Conservation (phyloP, 169 alveolate species). For the Plasmodium sp. region DNA sequence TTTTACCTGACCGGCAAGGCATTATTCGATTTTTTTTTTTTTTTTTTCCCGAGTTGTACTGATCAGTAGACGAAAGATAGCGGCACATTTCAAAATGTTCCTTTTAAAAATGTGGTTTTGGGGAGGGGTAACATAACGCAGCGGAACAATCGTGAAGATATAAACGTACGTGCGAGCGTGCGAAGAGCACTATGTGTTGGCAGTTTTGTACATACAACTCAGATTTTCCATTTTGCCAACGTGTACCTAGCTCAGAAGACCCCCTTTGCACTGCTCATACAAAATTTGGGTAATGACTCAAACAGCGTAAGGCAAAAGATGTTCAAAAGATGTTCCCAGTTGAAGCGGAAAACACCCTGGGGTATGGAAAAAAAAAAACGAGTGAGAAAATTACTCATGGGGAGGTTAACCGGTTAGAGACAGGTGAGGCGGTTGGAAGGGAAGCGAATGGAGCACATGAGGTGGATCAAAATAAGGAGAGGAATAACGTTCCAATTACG, state of each 20-base stretch:
- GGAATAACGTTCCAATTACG: neutral
- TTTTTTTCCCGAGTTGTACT: neutral
- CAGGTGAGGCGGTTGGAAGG: neutral
- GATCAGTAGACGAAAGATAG: neutral
- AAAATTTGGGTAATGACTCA: neutral
- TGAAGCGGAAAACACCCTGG: conserved; percentile 24
- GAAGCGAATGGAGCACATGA: neutral
- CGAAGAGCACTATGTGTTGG: neutral
- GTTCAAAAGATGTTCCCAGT: conserved; percentile 13
- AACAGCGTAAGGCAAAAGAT: neutral
- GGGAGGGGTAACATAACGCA: neutral
- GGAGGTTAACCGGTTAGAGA: neutral
- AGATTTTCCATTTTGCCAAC: neutral
- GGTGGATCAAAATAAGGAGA: neutral
- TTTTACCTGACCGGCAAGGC: conserved; percentile 1
- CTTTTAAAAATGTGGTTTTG: neutral
- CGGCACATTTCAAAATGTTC: neutral
- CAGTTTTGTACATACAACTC: neutral
- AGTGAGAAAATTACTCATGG: neutral
- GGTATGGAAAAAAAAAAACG: conserved; percentile 9
- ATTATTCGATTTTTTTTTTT: neutral
- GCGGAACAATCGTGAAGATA: neutral
- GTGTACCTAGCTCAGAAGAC: neutral
- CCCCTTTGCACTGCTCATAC: neutral
- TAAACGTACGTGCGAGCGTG: neutral